Evolutionary conservation across 345 rosid genomes (phyloP).

Genomic region (Melaleuca quinquenervia): DNA sequence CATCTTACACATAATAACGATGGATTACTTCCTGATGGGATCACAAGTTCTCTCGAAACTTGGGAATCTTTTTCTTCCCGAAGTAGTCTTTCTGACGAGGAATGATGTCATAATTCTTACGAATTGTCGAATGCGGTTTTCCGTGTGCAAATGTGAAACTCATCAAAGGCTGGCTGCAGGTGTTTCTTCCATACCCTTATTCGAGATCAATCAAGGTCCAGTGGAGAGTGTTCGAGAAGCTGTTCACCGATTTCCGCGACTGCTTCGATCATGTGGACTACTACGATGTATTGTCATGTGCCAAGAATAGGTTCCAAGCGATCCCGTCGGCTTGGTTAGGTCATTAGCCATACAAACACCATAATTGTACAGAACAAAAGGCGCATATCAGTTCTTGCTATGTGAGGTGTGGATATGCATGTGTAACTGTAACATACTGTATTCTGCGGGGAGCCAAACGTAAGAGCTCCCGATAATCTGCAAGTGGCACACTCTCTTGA

Average conservation of each 20-base stretch:
- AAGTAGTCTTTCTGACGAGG: background rate
- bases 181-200: conserved; percentile 78
- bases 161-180: conserved; percentile 18
- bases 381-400: background rate
- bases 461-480: background rate
- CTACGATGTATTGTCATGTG: conserved; percentile 48
- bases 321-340: conserved; percentile 76
- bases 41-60: background rate
- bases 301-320: conserved; percentile 75
- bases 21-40: background rate
- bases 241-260: conserved; percentile 80
- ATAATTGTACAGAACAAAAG: background rate
- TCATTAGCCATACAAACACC: conserved; percentile 15
- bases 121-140: background rate
- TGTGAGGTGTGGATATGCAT: background rate
- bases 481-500: background rate
- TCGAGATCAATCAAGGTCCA: conserved; percentile 56
- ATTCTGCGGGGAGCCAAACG: background rate
- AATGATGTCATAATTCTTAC: background rate
- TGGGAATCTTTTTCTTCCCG: background rate
- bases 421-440: background rate
- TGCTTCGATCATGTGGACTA: conserved; percentile 53
- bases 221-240: conserved; percentile 74
- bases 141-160: background rate
- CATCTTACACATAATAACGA: background rate